A percentile compares a stretch with the other conserved stretches of the same genome.
Evolutionary conservation across 1,284 basidiomycete species (phyloP).

Genomic region (Moesziomyces globuligerus): DNA sequence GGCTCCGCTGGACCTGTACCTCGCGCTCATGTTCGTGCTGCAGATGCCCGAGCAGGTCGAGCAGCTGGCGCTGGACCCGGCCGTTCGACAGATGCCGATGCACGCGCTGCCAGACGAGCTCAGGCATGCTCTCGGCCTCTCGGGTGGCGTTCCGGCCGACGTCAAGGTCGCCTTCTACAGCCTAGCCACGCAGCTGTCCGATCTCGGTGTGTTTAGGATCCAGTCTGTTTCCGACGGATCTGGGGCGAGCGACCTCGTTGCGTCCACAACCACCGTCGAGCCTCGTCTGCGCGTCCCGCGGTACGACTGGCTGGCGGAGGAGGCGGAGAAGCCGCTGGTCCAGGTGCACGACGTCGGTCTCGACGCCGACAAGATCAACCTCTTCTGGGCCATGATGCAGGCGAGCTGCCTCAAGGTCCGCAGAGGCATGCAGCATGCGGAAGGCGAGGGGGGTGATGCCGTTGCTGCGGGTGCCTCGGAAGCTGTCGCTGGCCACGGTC

Average conservation of each 20-base stretch:
- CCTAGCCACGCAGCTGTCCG: slow-evolving; percentile 32
- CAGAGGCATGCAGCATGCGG: background rate
- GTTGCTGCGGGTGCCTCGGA: background rate
- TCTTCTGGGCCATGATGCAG: slow-evolving; percentile 34
- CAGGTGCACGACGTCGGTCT: slow-evolving; percentile 20
- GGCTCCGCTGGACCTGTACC: slow-evolving; percentile 41
- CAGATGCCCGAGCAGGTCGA: slow-evolving; percentile 19
- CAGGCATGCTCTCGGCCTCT: slow-evolving; percentile 27
- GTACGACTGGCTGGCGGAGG: slow-evolving; percentile 27
- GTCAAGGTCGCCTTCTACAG: slow-evolving; percentile 31
- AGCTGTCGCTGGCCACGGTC: background rate
- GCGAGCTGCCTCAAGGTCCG: slow-evolving; percentile 7
- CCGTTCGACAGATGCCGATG: slow-evolving; percentile 15
- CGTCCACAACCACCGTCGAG: slow-evolving; percentile 8
- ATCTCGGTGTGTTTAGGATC: slow-evolving; percentile 16
- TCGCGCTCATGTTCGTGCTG: slow-evolving; percentile 21
- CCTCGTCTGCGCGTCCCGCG: slow-evolving; percentile 15
- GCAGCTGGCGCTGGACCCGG: slow-evolving; percentile 13
- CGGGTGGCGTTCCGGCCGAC: slow-evolving; percentile 1
- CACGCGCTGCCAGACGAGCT: slow-evolving; percentile 18
- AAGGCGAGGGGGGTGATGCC: background rate
- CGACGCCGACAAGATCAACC: slow-evolving; percentile 19
- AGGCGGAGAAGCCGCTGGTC: slow-evolving; percentile 21
- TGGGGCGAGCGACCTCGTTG: background rate
- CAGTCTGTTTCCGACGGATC: background rate